A percentile compares a stretch with the other conserved stretches of the same genome.
These are phyloP conservation scores for Monosporascus sp. DNA, from an alignment of 2,329 filamentous ascomycete species.

Conservation along the genomic window DNA sequence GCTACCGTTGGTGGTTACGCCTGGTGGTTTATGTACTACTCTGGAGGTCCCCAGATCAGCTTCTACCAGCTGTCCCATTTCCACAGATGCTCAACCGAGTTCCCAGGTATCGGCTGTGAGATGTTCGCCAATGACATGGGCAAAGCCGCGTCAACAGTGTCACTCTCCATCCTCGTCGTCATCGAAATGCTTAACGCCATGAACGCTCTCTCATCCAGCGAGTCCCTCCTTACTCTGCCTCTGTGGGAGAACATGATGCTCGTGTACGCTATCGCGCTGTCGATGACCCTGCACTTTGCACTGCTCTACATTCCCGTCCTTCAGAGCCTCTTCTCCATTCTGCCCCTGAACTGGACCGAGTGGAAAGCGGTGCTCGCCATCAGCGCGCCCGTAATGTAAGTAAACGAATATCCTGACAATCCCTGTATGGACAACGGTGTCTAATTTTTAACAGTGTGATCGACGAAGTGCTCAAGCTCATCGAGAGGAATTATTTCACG, in stretches of 20 bases:
- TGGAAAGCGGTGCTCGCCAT: conserved; percentile 89
- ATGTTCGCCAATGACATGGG: conserved; percentile 87
- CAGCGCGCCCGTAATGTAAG: conserved; percentile 89
- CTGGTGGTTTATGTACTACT: conserved; percentile 99
- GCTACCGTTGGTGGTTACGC: conserved; percentile 96
- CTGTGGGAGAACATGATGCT: conserved; percentile 99
- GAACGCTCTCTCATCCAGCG: conserved; percentile 93
- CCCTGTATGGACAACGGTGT: neutral
- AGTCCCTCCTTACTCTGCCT: conserved; percentile 86
- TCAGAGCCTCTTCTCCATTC: conserved; percentile 82
- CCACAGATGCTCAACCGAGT: conserved; percentile 82
- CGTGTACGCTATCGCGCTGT: conserved; percentile 86
- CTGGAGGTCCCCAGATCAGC: conserved; percentile 80
- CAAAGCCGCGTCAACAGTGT: conserved; percentile 88
- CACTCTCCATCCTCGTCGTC: conserved; percentile 84
- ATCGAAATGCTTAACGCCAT: conserved; percentile 99
- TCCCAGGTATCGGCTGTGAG: conserved; percentile 82
- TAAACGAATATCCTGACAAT: conserved; percentile 14
- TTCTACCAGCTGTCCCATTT: conserved; percentile 90
- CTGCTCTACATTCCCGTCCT: conserved; percentile 89
- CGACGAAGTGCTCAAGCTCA: conserved; percentile 75
- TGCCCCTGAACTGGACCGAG: conserved; percentile 78
- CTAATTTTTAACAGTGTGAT: conserved; percentile 53
- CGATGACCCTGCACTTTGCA: conserved; percentile 91
- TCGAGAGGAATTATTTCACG: conserved; percentile 65